These are phyloP conservation scores for Neofusicoccum cordaticola DNA, from an alignment of 2,329 filamentous ascomycete genomes.

Conservation along the genomic window DNA sequence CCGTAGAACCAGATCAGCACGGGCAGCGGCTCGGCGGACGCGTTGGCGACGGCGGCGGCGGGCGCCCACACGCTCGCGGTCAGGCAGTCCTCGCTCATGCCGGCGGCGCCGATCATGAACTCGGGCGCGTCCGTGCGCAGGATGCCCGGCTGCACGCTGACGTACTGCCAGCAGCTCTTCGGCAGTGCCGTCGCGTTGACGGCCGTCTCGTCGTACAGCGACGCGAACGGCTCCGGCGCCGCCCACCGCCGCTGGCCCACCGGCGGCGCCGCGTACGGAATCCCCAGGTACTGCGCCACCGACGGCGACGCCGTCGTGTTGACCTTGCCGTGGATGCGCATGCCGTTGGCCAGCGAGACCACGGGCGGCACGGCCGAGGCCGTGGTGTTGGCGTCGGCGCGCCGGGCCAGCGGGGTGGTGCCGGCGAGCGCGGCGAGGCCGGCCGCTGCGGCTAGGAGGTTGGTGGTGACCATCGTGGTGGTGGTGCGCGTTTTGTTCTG, in stretches of 20 bases:
- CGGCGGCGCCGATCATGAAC: neutral
- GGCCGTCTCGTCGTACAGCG: constrained; percentile 23
- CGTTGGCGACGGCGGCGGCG: constrained; percentile 21
- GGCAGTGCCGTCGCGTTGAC: constrained; percentile 6
- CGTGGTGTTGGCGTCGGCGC: neutral
- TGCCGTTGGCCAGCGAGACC: neutral
- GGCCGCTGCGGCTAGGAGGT: neutral
- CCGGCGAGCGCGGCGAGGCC: neutral
- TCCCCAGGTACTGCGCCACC: constrained; percentile 36
- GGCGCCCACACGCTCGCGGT: constrained; percentile 34
- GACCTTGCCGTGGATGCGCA: constrained; percentile 17
- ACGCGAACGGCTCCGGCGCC: constrained; percentile 28
- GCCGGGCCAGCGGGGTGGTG: neutral
- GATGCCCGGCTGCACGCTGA: constrained; percentile 16
- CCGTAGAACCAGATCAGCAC: constrained; percentile 23
- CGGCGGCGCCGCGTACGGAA: constrained; percentile 35
- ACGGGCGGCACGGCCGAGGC: neutral
- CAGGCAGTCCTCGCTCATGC: constrained; percentile 30
- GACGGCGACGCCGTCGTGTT: constrained; percentile 25
- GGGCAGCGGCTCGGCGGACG: constrained; percentile 24
- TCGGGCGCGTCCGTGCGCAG: constrained; percentile 19
- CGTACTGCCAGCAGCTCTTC: constrained; percentile 15
- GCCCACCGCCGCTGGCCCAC: constrained; percentile 33
- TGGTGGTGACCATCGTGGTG: neutral
- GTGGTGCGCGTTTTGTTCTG: no score